These are phyloP conservation scores for Rhizopogon sp. DNA, from an alignment of 768 basidiomycete species.

Conservation along the genomic window DNA sequence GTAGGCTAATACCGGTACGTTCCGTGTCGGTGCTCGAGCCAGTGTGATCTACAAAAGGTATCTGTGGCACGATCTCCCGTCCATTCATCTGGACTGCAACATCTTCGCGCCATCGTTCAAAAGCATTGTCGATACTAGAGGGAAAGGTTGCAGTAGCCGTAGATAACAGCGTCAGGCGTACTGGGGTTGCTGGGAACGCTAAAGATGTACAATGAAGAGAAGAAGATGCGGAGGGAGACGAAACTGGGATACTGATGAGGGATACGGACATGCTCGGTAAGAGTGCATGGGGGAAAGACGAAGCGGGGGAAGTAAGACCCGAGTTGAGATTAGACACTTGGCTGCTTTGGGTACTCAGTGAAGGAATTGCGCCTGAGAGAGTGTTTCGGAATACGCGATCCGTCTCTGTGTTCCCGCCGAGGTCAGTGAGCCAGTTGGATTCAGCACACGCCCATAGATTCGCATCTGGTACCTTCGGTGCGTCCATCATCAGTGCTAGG, in stretches of 20 bases:
- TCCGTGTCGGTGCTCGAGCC: background rate
- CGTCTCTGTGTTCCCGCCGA: conserved; percentile 26
- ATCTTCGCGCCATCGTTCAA: conserved; percentile 25
- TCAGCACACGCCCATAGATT: conserved; percentile 15
- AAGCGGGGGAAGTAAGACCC: conserved; percentile 16
- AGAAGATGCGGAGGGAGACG: conserved; percentile 11
- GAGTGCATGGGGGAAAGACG: conserved; percentile 12
- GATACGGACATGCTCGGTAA: conserved; percentile 11
- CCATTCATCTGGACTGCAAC: conserved; percentile 1
- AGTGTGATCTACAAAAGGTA: background rate
- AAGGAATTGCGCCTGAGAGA: conserved; percentile 9
- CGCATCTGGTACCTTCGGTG: background rate
- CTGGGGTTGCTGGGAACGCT: background rate
- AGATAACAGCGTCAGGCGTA: conserved; percentile 17
- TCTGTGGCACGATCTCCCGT: background rate
- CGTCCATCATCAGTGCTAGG: conserved; percentile 4
- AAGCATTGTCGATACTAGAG: conserved; percentile 18
- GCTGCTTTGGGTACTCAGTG: conserved; percentile 13
- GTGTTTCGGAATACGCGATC: conserved; percentile 25
- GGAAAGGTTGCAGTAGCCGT: conserved; percentile 28
- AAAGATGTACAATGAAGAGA: conserved; percentile 5
- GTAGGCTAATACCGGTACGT: background rate
- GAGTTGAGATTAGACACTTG: conserved; percentile 20
- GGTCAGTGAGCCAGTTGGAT: conserved; percentile 27
- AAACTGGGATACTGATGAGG: conserved; percentile 10